These are phyloP conservation scores for Chiua virens DNA, from an alignment of 768 basidiomycete species.

Conservation along the genomic window DNA sequence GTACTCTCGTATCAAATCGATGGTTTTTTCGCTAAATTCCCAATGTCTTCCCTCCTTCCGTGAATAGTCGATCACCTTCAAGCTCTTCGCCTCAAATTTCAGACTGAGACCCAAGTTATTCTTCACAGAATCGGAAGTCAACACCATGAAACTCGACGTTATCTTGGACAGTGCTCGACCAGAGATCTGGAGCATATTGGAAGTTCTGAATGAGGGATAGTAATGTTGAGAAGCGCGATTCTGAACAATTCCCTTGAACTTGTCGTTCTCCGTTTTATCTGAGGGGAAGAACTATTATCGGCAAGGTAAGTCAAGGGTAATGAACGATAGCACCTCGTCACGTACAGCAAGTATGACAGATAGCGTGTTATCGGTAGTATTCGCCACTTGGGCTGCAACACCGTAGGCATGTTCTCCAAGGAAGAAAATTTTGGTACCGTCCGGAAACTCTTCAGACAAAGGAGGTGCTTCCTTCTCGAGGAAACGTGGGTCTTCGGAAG, in stretches of 20 bases:
- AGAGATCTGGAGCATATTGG: conserved; percentile 71
- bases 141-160: conserved; percentile 90
- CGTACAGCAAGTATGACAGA: conserved; percentile 86
- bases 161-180: conserved; percentile 84
- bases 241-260: conserved; percentile 69
- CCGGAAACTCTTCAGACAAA: conserved; percentile 85
- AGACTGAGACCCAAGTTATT: conserved; percentile 90
- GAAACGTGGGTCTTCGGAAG: conserved; percentile 86
- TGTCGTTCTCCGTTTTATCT: conserved; percentile 75
- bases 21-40: conserved; percentile 91
- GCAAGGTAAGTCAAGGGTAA: conserved; percentile 1
- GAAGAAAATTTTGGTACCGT: conserved; percentile 92
- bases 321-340: neutral
- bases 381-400: conserved; percentile 87
- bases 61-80: conserved; percentile 93
- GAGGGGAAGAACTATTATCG: conserved; percentile 76
- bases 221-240: conserved; percentile 56
- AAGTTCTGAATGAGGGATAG: conserved; percentile 75
- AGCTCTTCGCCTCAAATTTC: conserved; percentile 91
- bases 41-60: conserved; percentile 80
- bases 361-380: conserved; percentile 64
- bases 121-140: conserved; percentile 73
- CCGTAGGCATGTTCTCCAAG: conserved; percentile 94
- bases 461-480: conserved; percentile 81
- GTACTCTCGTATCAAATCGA: conserved; percentile 81